Evolutionary conservation across 768 basidiomycete genomes (phyloP).

Genomic region (Collybia nuda): DNA sequence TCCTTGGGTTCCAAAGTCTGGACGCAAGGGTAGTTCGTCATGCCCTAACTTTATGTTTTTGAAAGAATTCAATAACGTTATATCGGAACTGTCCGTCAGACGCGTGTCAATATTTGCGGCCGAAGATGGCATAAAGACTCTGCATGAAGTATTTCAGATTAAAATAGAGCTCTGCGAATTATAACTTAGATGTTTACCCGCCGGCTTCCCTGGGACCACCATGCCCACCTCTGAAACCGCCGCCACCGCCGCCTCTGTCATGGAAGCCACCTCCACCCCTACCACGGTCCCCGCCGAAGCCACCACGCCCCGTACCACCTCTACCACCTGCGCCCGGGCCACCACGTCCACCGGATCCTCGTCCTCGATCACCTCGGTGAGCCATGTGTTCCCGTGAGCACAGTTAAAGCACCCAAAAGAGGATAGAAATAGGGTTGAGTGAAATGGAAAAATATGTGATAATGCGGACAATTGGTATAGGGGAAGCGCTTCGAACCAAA

Average conservation of each 20-base stretch:
- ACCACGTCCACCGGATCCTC: conserved; percentile 22
- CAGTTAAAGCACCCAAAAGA: background rate
- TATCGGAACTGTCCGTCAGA: conserved; percentile 37
- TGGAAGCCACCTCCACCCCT: conserved; percentile 23
- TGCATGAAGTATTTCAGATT: conserved; percentile 13
- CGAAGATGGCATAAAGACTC: conserved; percentile 39
- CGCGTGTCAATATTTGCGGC: conserved; percentile 43
- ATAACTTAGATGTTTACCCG: conserved; percentile 25
- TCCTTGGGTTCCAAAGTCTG: conserved; percentile 56
- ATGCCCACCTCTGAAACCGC: conserved; percentile 26
- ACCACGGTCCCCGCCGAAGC: conserved; percentile 9
- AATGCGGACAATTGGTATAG: conserved; percentile 3
- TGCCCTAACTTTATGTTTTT: conserved; percentile 26
- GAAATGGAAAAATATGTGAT: background rate
- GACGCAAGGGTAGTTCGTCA: conserved; percentile 54
- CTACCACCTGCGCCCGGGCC: conserved; percentile 20
- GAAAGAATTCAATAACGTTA: conserved; percentile 39
- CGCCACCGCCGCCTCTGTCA: background rate
- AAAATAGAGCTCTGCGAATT: no score
- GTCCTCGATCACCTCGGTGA: conserved; percentile 32
- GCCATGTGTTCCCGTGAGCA: conserved; percentile 18
- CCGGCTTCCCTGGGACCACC: conserved; percentile 34
- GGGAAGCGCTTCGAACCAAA: conserved; percentile 13
- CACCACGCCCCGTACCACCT: conserved; percentile 9
- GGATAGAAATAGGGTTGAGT: background rate